These are phyloP conservation scores for Triticum urartu DNA, from an alignment of 176 grass and related monocot genomes.

Conservation along the genomic window DNA sequence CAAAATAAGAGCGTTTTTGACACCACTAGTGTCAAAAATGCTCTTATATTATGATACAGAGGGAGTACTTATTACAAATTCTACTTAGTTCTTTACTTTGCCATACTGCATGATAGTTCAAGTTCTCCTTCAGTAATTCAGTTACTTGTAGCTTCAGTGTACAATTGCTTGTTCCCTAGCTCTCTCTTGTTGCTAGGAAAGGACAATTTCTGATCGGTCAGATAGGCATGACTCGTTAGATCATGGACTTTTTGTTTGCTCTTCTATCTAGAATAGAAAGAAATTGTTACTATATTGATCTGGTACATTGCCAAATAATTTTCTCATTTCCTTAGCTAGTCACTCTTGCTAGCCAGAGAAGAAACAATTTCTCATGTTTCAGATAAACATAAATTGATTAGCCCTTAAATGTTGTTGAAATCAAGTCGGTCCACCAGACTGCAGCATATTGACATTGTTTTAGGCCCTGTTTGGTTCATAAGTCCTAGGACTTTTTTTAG, in stretches of 20 bases:
- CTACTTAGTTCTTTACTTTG: not conserved
- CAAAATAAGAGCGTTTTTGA: no score
- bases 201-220: not conserved
- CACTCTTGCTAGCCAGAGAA: slow-evolving; percentile 13
- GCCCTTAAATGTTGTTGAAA: not conserved
- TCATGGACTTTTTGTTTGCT: not conserved
- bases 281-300: not conserved
- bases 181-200: not conserved
- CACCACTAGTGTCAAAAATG: no score
- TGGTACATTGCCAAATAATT: not conserved
- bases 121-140: not conserved
- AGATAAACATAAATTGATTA: not conserved
- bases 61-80: not conserved
- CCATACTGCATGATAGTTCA: not conserved
- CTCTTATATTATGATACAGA: no score
- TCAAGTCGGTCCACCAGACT: not conserved
- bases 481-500: no score
- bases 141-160: not conserved
- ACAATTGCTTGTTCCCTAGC: not conserved
- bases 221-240: not conserved
- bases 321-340: not conserved
- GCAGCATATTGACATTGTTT: not conserved
- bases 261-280: not conserved
- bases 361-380: not conserved
- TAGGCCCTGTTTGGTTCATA: no score